phyloP scores from a whole-genome alignment of 2,329 filamentous ascomycete genomes.

The Fusarium lateritium region DNA sequence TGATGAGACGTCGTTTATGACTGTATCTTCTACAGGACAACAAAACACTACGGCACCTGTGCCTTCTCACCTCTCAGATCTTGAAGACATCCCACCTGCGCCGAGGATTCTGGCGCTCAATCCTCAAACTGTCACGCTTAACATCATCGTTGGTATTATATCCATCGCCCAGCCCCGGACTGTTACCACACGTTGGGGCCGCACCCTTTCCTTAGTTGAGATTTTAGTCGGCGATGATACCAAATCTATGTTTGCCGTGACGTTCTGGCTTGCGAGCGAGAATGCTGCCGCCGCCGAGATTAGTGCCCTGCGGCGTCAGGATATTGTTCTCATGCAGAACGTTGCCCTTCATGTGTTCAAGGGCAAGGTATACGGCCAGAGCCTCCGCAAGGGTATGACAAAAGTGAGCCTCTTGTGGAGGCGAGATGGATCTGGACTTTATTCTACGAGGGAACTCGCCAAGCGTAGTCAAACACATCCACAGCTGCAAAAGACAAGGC shows the following conservation, averaged over 20 bases:
- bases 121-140: slow-evolving; percentile 86
- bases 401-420: slow-evolving; percentile 75
- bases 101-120: slow-evolving; percentile 74
- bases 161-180: slow-evolving; percentile 76
- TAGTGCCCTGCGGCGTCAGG: slow-evolving; percentile 72
- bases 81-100: slow-evolving; percentile 80
- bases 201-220: slow-evolving; percentile 77
- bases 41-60: slow-evolving; percentile 42
- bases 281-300: slow-evolving; percentile 53
- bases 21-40: slow-evolving; percentile 53
- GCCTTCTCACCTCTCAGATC: slow-evolving; percentile 62
- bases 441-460: slow-evolving; percentile 66
- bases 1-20: slow-evolving; percentile 57
- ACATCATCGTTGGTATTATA: slow-evolving; percentile 85
- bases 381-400: slow-evolving; percentile 79
- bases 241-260: slow-evolving; percentile 82
- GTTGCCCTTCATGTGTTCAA: slow-evolving; percentile 83
- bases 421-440: slow-evolving; percentile 68
- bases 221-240: slow-evolving; percentile 90
- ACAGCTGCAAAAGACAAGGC: slow-evolving; percentile 74
- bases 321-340: slow-evolving; percentile 85
- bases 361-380: slow-evolving; percentile 87
- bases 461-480: slow-evolving; percentile 55
- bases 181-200: slow-evolving; percentile 77
- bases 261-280: slow-evolving; percentile 80